Conservation (phyloP, 2,329 filamentous ascomycete genomes). For the Fusarium nodosum region DNA sequence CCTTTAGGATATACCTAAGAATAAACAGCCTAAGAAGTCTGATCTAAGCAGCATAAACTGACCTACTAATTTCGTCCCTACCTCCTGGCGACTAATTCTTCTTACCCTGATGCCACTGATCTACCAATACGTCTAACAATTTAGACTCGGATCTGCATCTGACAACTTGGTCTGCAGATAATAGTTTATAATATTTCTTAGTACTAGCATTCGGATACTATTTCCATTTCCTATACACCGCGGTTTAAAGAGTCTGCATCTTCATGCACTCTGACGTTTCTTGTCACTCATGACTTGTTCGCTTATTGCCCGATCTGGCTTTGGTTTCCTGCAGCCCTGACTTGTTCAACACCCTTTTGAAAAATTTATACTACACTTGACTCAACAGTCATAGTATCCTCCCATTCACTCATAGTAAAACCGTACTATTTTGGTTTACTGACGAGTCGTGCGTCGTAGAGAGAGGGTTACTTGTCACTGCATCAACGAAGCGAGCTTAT, state of each 20-base stretch:
- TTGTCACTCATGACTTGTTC: background rate
- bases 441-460: constrained; percentile 17
- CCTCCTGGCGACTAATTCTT: too few relatives aligned
- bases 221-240: constrained; percentile 6
- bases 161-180: background rate
- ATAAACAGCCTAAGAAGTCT: too few relatives aligned
- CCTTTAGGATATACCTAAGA: too few relatives aligned
- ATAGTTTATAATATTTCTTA: background rate
- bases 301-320: constrained; percentile 31
- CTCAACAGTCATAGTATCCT: constrained; percentile 1
- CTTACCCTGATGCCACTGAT: too few relatives aligned
- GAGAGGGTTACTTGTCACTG: constrained; percentile 9
- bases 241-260: constrained; percentile 13
- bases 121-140: background rate
- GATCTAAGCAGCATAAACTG: too few relatives aligned
- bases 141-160: background rate
- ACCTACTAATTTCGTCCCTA: too few relatives aligned
- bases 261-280: constrained; percentile 25
- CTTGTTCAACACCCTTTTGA: constrained; percentile 32
- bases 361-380: background rate
- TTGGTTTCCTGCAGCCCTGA: constrained; percentile 34
- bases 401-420: background rate
- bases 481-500: constrained; percentile 13
- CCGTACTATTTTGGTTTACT: constrained; percentile 16
- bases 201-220: background rate